These are phyloP conservation scores for Gyrodon lividus DNA, from an alignment of 768 basidiomycete genomes.

Conservation along the genomic window DNA sequence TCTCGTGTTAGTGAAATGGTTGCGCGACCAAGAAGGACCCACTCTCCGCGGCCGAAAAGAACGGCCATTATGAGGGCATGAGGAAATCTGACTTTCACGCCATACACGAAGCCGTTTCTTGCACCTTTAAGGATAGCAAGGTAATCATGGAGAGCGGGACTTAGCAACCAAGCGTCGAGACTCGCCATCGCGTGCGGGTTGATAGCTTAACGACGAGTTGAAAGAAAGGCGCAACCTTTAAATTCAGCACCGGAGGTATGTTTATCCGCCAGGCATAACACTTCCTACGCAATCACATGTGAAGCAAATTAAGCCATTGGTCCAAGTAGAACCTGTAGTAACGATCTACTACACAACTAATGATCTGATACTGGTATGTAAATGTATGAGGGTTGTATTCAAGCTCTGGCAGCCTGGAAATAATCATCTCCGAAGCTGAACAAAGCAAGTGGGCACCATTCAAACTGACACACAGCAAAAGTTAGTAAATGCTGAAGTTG, in stretches of 20 bases:
- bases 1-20: slow-evolving; percentile 6
- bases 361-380: not conserved
- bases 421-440: slow-evolving; percentile 66
- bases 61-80: slow-evolving; percentile 97
- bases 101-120: slow-evolving; percentile 86
- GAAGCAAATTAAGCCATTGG: not conserved
- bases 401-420: slow-evolving; percentile 25
- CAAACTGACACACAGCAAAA: slow-evolving; percentile 42
- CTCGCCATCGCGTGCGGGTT: slow-evolving; percentile 21
- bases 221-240: not conserved
- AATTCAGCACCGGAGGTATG: not conserved
- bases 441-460: slow-evolving; percentile 44
- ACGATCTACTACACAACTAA: no score
- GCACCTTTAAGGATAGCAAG: slow-evolving; percentile 94
- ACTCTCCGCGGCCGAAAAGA: slow-evolving; percentile 91
- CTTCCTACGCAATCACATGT: slow-evolving; percentile 32
- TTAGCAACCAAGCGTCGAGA: slow-evolving; percentile 31
- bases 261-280: no score
- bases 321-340: not conserved
- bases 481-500: not conserved
- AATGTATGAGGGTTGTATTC: not conserved
- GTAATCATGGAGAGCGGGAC: slow-evolving; percentile 85
- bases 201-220: not conserved
- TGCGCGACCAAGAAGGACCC: slow-evolving; percentile 33
- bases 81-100: slow-evolving; percentile 89